Base-by-base conservation (phyloP, 1,284 basidiomycete species). In the Cryptococcus sp. region DNA sequence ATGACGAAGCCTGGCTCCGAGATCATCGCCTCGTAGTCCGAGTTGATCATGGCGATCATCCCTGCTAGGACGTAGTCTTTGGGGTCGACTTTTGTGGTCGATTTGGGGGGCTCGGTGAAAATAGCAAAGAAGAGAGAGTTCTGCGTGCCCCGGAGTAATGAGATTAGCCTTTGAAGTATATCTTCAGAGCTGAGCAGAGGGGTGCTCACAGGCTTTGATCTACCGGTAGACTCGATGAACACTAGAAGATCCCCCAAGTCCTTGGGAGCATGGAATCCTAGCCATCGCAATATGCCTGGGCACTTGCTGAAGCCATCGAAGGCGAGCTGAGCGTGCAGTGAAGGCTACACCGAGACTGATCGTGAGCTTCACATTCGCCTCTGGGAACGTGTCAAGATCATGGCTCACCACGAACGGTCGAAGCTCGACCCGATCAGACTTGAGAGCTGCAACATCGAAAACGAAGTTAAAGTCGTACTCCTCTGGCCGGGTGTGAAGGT, bases 401-500 rank as follows among this genome's bases (percentile, higher is more conserved):
- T 4, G 28, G 60, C 68, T 49, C 53, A 67, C 68, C n/a, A 68
- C 56, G 42, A 65, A 60, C 3, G 70, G 70, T 46, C 67, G 53
- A 12, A 72, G 52, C 51, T 71, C 65, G 1, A 71, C 63, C 16
- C 68, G 53, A 51, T 73, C 67, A 12, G 68, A 69, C 12, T 52
- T 52, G 38, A 76, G 62, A 2, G 50, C n/a, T 49, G 59, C 64
- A 40, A 71, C 66, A 4, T 58, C 57, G 52, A 71, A 72, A 18
- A 68, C 63, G 50, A 65, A 77, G 67, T 77, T 76, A 55, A 67
- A 64, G 61, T 77, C 76, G 53, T 77, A 77, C 18, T 67, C 61
- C 35, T 70, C 70, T 1, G 59, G 55, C 7, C 66, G 65, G 5
- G 74, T 76, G 21, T 66, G 46, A 24, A 60, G 57, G 50, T 72